phyloP scores from a whole-genome alignment of 164 flowering plant species.

The Echeveria elegans region DNA sequence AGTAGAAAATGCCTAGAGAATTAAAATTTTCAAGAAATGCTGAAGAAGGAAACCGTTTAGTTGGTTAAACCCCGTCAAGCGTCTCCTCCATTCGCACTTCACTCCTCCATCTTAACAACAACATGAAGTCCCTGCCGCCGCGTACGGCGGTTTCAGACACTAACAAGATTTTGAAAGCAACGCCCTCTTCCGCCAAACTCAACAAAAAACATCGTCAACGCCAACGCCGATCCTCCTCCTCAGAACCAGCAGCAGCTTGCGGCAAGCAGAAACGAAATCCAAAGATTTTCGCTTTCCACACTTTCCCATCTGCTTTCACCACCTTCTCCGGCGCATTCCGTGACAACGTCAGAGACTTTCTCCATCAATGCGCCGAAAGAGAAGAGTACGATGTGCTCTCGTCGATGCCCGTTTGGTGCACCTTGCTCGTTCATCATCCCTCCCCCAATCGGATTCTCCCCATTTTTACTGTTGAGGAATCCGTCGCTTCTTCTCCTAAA shows the following conservation, averaged over 20 bases:
- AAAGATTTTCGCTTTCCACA: conserved; percentile 38
- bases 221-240: conserved; percentile 1
- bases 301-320: conserved; percentile 46
- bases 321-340: conserved; percentile 53
- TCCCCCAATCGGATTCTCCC: conserved; percentile 48
- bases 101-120: not conserved
- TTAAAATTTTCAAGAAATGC: too few relatives aligned
- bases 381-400: conserved; percentile 40
- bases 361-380: conserved; percentile 41
- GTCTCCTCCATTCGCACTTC: too few relatives aligned
- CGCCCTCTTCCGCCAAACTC: not conserved
- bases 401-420: conserved; percentile 60
- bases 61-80: not conserved
- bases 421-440: conserved; percentile 46
- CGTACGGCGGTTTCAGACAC: too few relatives aligned
- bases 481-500: conserved; percentile 25
- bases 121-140: not conserved
- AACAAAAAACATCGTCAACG: too few relatives aligned
- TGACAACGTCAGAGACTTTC: conserved; percentile 52
- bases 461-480: conserved; percentile 63
- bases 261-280: conserved; percentile 34
- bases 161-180: not conserved
- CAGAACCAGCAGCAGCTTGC: conserved; percentile 17
- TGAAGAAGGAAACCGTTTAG: not conserved
- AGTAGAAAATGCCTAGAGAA: too few relatives aligned